Conservation (phyloP, 805 yeast genomes). For the Ogataea trehalophila region DNA sequence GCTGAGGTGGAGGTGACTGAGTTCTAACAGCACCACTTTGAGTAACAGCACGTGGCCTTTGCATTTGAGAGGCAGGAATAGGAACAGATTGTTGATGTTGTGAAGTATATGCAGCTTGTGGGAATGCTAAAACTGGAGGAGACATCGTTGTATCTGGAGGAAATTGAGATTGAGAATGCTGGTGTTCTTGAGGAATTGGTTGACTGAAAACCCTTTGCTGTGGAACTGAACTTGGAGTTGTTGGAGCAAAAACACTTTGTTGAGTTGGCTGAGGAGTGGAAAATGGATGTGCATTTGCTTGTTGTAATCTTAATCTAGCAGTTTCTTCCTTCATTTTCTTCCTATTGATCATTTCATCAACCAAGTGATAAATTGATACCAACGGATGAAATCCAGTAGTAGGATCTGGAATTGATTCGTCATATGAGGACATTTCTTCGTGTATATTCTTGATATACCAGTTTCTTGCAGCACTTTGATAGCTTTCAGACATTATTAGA, state of each 20-base stretch:
- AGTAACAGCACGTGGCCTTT: conserved; percentile 12
- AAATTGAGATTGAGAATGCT: conserved; percentile 32
- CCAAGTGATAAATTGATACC: conserved; percentile 79
- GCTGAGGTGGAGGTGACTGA: conserved; percentile 13
- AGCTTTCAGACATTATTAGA: conserved; percentile 60
- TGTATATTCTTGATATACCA: conserved; percentile 49
- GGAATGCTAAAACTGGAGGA: conserved; percentile 30
- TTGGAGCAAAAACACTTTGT: conserved; percentile 9
- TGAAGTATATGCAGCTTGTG: conserved; percentile 41
- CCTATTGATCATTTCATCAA: conserved; percentile 75
- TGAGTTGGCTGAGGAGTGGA: conserved; percentile 12
- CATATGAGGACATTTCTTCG: conserved; percentile 22
- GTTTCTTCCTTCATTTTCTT: conserved; percentile 56
- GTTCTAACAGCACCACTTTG: conserved; percentile 4
- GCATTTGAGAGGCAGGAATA: conserved; percentile 19
- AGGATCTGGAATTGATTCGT: conserved; percentile 55
- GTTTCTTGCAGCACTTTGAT: conserved; percentile 53
- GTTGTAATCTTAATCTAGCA: conserved; percentile 24
- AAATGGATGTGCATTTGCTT: conserved; percentile 10
- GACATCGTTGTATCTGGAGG: conserved; percentile 33
- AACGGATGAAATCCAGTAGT: conserved; percentile 85
- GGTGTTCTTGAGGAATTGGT: conserved; percentile 21
- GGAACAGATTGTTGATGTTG: conserved; percentile 25
- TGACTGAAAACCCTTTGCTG: conserved; percentile 23
- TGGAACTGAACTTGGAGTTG: conserved; percentile 10